These are phyloP conservation scores for Hygrophila difformis DNA, from an alignment of 257 asterid species.

Conservation along the genomic window DNA sequence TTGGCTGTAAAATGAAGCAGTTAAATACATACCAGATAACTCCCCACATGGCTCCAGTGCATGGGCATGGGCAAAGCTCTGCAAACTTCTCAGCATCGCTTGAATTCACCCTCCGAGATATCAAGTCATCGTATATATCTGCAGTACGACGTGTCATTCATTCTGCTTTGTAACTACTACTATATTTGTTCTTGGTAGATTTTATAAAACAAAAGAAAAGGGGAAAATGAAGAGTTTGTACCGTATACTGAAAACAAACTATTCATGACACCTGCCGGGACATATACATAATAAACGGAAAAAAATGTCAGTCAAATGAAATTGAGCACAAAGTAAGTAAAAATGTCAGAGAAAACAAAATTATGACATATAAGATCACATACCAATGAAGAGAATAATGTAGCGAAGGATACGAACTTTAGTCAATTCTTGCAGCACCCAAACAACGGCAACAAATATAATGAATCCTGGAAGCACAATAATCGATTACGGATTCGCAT, in stretches of 20 bases:
- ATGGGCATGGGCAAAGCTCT: constrained; percentile 94
- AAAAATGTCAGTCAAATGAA: constrained; percentile 6
- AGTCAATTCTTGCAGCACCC: constrained; percentile 83
- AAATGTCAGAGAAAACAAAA: no score
- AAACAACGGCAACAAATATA: constrained; percentile 63
- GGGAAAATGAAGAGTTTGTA: constrained; percentile 20
- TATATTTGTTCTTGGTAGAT: no score
- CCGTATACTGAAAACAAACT: constrained; percentile 95
- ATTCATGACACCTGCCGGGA: constrained; percentile 88
- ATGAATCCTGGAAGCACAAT: constrained; percentile 61
- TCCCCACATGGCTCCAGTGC: constrained; percentile 90
- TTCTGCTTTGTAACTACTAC: background rate
- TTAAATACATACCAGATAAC: constrained; percentile 54
- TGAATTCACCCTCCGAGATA: constrained; percentile 85
- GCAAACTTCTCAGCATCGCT: constrained; percentile 99
- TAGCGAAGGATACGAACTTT: constrained; percentile 66
- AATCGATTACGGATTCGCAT: constrained; percentile 12
- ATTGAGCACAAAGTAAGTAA: background rate
- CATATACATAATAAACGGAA: constrained; percentile 8
- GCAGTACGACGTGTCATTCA: constrained; percentile 15
- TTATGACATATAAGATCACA: constrained; percentile 6
- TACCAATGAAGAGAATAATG: constrained; percentile 94
- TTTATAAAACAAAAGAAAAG: no score
- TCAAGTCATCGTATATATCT: constrained; percentile 94
- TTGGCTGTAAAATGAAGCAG: no score